Percentiles rank a stretch among this genome's conserved stretches.
These are phyloP conservation scores for Mucor mucedo DNA, from an alignment of 371 early-diverging fungal genomes.

Conservation along the genomic window DNA sequence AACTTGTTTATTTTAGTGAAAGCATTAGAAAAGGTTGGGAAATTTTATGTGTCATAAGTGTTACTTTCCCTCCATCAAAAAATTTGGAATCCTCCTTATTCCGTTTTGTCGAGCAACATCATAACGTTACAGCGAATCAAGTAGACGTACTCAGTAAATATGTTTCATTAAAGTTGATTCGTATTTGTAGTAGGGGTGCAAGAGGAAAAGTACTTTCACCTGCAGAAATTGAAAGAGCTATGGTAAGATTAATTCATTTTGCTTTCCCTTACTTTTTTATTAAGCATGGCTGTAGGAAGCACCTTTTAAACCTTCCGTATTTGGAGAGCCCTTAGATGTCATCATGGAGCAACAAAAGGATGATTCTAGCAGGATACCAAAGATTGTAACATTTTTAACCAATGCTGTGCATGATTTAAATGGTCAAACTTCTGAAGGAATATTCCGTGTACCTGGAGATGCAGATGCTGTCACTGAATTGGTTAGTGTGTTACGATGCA, in stretches of 20 bases:
- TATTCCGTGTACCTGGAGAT: constrained; percentile 96
- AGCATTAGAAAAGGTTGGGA: constrained; percentile 87
- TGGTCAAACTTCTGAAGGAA: constrained; percentile 88
- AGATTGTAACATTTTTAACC: constrained; percentile 82
- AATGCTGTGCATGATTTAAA: constrained; percentile 75
- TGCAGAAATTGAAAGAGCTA: constrained; percentile 85
- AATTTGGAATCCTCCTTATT: constrained; percentile 84
- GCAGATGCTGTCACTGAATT: constrained; percentile 86
- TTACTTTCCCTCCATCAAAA: constrained; percentile 92
- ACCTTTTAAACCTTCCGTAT: constrained; percentile 87
- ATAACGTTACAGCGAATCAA: constrained; percentile 49
- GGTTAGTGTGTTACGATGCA: constrained; percentile 48
- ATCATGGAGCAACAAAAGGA: constrained; percentile 75
- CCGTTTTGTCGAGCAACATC: constrained; percentile 76
- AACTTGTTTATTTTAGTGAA: constrained; percentile 39
- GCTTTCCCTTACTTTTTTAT: background rate
- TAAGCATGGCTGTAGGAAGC: constrained; percentile 55
- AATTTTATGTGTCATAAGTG: constrained; percentile 76
- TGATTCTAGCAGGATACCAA: constrained; percentile 63
- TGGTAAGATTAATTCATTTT: constrained; percentile 37
- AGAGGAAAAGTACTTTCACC: constrained; percentile 78
- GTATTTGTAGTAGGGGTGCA: constrained; percentile 82
- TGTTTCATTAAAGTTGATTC: constrained; percentile 64
- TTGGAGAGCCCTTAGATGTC: constrained; percentile 87
- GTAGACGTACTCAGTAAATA: constrained; percentile 63